Conservation (phyloP, 202 grass and related monocot genomes). For the Digitaria exilis region DNA sequence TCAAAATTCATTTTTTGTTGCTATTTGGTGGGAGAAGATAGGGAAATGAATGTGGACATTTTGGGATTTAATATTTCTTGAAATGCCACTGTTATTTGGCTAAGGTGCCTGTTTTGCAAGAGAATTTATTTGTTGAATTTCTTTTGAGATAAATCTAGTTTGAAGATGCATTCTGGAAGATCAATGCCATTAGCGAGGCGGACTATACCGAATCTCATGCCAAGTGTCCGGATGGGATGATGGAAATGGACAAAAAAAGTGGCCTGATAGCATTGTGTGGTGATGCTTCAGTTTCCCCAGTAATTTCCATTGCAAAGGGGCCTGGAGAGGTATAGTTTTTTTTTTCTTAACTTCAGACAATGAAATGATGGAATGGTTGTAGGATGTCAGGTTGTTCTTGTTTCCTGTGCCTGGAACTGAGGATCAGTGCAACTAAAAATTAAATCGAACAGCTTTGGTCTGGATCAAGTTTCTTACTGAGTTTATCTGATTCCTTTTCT, state of each 20-base stretch:
- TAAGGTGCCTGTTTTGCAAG: neutral
- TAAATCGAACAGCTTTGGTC: constrained; percentile 19
- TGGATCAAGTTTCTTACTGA: constrained; percentile 20
- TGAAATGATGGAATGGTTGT: neutral
- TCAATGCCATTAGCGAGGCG: constrained; percentile 35
- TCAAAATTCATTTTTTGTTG: constrained; percentile 8
- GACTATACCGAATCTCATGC: constrained; percentile 20
- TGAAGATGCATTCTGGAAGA: constrained; percentile 46
- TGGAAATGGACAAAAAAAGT: constrained; percentile 20
- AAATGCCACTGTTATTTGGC: constrained; percentile 22
- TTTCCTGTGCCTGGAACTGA: constrained; percentile 5
- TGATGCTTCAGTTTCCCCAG: constrained; percentile 36
- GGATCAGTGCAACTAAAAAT: constrained; percentile 1
- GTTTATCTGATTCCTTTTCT: constrained; percentile 23
- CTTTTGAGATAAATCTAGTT: constrained; percentile 42
- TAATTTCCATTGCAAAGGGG: constrained; percentile 27
- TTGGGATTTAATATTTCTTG: constrained; percentile 18
- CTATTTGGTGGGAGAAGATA: neutral
- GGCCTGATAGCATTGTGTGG: neutral
- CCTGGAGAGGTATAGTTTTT: constrained; percentile 28
- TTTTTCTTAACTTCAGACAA: constrained; percentile 10
- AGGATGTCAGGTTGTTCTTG: neutral
- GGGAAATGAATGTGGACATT: neutral
- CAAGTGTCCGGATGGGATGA: constrained; percentile 22
- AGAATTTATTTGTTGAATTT: constrained; percentile 36